phyloP scores from a whole-genome alignment of 202 grass and related monocot species.

The Zoysia matrella region DNA sequence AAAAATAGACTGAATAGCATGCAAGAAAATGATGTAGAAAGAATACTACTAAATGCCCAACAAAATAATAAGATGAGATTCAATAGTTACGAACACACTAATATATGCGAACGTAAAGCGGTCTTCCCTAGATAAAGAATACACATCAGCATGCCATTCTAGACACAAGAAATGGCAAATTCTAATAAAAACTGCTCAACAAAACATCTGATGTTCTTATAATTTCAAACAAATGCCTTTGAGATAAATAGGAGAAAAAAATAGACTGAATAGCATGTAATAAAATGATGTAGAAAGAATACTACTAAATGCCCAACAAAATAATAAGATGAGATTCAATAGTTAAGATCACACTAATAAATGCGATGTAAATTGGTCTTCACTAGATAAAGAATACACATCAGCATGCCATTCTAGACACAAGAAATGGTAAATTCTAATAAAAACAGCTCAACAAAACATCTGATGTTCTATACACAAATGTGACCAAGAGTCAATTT shows the following conservation, averaged over 20 bases:
- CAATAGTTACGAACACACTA: not conserved
- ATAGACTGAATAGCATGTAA: not conserved
- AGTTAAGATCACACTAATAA: not conserved
- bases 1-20: not conserved
- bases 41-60: no score
- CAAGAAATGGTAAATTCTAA: not conserved
- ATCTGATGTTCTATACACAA: not conserved
- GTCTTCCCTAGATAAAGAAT: not conserved
- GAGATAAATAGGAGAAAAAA: not conserved
- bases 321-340: constrained; percentile 4
- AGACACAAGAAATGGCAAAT: not conserved
- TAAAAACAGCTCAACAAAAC: not conserved
- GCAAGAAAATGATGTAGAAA: no score
- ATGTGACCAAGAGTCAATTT: constrained; percentile 19
- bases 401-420: not conserved
- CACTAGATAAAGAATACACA: not conserved
- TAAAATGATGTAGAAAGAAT: no score
- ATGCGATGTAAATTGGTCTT: not conserved
- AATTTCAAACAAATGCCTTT: constrained; percentile 7
- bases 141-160: not conserved
- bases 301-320: no score
- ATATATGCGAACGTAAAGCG: not conserved
- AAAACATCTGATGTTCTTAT: not conserved
- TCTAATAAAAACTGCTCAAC: not conserved
- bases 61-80: not conserved